Evolutionary conservation across 2,329 filamentous ascomycete species (phyloP), one percentile per base, ranked within the genome.

Genomic region (Botrytis hyacinthi): DNA sequence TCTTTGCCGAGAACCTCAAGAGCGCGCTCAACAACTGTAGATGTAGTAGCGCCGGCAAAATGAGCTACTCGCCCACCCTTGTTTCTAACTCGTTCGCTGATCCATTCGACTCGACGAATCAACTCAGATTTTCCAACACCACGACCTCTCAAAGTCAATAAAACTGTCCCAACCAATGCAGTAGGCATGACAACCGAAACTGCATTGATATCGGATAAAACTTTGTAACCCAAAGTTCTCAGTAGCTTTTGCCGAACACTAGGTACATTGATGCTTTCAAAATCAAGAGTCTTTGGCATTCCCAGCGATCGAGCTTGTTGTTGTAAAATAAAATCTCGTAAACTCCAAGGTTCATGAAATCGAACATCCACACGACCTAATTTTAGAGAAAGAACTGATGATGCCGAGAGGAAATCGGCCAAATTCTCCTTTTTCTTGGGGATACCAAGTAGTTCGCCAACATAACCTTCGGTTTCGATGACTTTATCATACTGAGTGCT

Each of bases 401-500:
- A 97, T 5, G 42, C 93, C 90, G 1, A 92, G 92, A 99, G 84
- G 78, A 99, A 97, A 79, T 97, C 93, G 48, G 91, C 89, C 54
- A 99, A 84, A 75, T 97, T 98, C 81, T 99, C 96, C 81, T 97
- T 97, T 79, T 93, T 93, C 83, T 99, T 99, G 0, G 96, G 96
- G 75, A 97, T 91, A 4, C 96, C 96, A 0, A 99, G 87, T 3
- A 99, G 88, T 82, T 99, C 96, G 48, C 91, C 96, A 62, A 98
- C 95, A 80, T 99, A 99, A 8, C 94, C 96, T 82, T 97, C 94
- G 0, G 97, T 97, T 82, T 99, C 96, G 74, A 99, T 97, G 73
- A 99, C 96, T 81, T 98, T 99, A 85, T 99, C 96, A 81, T 99
- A 99, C 81, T 99, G 96, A 0, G 95, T 98, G 82, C 93, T 97